Base-by-base conservation (phyloP, 1,284 basidiomycete genomes). In the Apiotrichum montevideense region DNA sequence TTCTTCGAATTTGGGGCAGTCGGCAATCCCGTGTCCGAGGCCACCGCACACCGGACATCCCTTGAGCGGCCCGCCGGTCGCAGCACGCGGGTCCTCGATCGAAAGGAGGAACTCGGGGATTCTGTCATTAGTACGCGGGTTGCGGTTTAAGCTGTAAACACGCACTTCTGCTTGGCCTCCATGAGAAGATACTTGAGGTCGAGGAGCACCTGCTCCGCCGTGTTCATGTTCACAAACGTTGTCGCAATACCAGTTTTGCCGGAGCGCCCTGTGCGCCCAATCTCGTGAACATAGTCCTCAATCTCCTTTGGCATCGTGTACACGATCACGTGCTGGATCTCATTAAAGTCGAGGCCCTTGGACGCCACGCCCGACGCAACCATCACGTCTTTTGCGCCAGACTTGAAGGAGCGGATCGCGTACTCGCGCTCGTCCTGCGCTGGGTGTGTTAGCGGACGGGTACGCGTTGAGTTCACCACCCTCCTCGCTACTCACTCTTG, bases 301-400 rank as follows among this genome's bases (percentile, higher is more conserved):
- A 98, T 98, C 78, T 98, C 96, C 75, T 97, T 98, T 0, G 96
- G 96, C 96, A 99, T 98, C 13, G 90, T 87, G 76, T 94, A 98
- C 62, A 74, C 71, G 39, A 75, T 74, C 50, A 76, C 72, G 56
- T 76, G 72, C 61, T 75, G 95, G 61, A 99, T 96, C 70, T 98
- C 94, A 74, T 89, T 93, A 77, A 98, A 98, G 76, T 99, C 96
- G 57, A 98, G 84, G 34, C 96, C 96, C 74, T 98, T 98, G 47
- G 90, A 95, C 0, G 95, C 96, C 15, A 98, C 93, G 32, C 94
- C 87, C 3, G 91, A 96, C 4, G 96, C 96, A 37, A 99, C 96
- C 95, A 98, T 98, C 54, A 98, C 95, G 73, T 98, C 96, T 73
- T 98, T 98, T 48, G 87, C 88, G 21, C 95, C 95, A 1, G 87